Evolutionary conservation across 345 rosid genomes (phyloP).

Genomic region (Linum lewisii): DNA sequence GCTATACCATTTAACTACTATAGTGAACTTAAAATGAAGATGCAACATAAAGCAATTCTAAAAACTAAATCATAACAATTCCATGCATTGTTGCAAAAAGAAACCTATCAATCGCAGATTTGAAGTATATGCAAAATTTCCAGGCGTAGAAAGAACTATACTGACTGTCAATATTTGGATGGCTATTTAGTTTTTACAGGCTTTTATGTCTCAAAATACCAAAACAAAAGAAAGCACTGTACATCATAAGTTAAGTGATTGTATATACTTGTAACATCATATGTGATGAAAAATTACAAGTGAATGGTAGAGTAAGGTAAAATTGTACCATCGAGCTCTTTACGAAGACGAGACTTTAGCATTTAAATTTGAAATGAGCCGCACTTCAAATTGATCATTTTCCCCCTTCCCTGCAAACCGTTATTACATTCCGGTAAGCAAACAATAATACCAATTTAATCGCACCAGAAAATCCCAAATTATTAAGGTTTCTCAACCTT

Average conservation of each 20-base stretch:
- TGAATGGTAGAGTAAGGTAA: background rate
- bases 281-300: background rate
- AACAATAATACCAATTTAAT: background rate
- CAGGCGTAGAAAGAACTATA: background rate
- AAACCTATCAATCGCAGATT: no score
- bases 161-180: no score
- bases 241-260: no score
- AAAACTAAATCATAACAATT: no score
- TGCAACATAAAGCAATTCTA: no score
- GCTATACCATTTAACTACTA: no score
- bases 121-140: background rate
- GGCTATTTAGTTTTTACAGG: no score
- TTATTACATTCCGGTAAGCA: background rate
- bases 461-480: background rate
- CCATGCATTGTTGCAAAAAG: no score
- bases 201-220: no score
- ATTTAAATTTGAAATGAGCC: constrained; percentile 48
- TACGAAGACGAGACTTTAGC: constrained; percentile 31
- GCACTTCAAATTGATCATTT: constrained; percentile 58
- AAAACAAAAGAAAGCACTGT: no score
- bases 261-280: no score
- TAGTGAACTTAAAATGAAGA: no score
- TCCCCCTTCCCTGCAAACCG: constrained; percentile 59
- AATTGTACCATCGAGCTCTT: background rate
- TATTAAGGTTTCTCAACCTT: background rate